Base-by-base conservation (phyloP, 148 eudicot species). In the Chenopodium formosanum region DNA sequence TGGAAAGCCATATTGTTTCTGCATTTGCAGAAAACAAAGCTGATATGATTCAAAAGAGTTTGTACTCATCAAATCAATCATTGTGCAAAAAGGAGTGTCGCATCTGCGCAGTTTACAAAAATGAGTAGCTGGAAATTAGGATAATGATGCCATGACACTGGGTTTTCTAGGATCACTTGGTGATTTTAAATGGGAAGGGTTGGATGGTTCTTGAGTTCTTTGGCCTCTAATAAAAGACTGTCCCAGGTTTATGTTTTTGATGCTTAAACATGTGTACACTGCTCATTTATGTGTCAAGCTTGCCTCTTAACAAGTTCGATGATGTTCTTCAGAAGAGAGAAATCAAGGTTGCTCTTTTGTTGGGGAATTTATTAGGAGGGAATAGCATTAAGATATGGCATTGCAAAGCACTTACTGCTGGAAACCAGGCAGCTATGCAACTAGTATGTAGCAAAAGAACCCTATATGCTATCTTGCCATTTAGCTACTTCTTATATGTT, bases 311-410 rank as follows among this genome's bases (percentile, higher is more conserved):
- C 74, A 29, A 74, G 40, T 48, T 64, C 50, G 23, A 70, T 64
- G 14, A 2, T 75, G 10, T 66, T 83, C 73, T 88, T 69, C 91
- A 95, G 95, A 93, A 90, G 78, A 96, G 87, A 86, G 99, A 96
- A 79, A 90, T 85, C 82, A 98, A 96, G 88, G 92, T 86, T 86
- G 97, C 98, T 67, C 95, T 96, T 83, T 96, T 83, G 94, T 96
- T 80, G 95, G 97, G 72, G 95, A 97, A 84, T 90, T 96, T 75
- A 82, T 96, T 75, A 82, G 92, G 81, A 89, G 98, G 88, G 99
- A 92, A 77, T 92, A 92, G 86, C 97, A 96, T 78, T 94, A 92
- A 85, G 99, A 96, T n/a, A 73, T 86, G 71, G 89, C 95, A 40
- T 81, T 96, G 81, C 92, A 94, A 75, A 75, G 86, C 93, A 68